Conservation (phyloP, 2,329 filamentous ascomycete species). For the Colletotrichum sp. region DNA sequence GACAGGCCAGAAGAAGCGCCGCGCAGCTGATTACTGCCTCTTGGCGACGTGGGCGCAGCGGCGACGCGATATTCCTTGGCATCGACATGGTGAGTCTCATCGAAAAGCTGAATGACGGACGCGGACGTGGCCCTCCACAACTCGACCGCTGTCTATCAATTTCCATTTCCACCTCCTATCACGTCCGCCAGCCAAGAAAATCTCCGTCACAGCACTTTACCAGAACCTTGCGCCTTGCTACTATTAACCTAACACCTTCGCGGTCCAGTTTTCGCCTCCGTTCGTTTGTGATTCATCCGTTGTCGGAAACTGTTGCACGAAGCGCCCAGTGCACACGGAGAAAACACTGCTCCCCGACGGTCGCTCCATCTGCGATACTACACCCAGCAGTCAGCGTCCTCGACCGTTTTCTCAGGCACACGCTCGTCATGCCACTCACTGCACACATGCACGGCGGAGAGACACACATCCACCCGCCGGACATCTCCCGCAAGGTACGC, state of each 20-base stretch:
- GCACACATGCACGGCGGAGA: not conserved
- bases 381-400: not conserved
- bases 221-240: not conserved
- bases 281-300: slow-evolving; percentile 9
- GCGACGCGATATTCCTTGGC: not conserved
- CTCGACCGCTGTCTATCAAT: not conserved
- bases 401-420: not conserved
- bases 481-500: not conserved
- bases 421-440: not conserved
- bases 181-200: not conserved
- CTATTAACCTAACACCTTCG: not conserved
- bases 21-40: not conserved
- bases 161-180: not conserved
- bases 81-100: not conserved
- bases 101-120: not conserved
- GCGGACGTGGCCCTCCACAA: not conserved
- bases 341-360: not conserved
- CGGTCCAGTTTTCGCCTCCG: slow-evolving; percentile 1
- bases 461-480: not conserved
- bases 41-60: slow-evolving; percentile 13
- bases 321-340: not conserved
- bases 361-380: not conserved
- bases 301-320: slow-evolving; percentile 5
- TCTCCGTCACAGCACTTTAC: not conserved
- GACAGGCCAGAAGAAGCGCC: not conserved